A percentile compares a stretch with the other conserved stretches of the same genome.
phyloP scores from a whole-genome alignment of 2,329 filamentous ascomycete genomes.

The Ceratocystis variospora region DNA sequence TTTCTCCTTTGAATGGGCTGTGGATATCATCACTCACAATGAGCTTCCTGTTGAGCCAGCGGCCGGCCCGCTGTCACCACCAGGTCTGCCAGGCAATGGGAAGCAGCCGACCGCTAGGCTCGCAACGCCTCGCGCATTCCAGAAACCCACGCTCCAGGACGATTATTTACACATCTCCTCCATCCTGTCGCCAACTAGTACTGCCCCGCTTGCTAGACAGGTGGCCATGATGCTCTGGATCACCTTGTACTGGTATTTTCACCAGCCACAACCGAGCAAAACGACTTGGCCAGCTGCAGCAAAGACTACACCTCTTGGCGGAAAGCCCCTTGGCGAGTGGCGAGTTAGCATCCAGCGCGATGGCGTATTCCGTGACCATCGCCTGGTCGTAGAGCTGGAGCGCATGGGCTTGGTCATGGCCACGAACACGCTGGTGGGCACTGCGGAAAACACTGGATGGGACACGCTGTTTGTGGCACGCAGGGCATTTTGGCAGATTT shows the following conservation, averaged over 20 bases:
- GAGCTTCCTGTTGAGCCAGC: conserved; percentile 15
- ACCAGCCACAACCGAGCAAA: conserved; percentile 60
- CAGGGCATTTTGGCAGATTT: conserved; percentile 82
- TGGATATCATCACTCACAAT: conserved; percentile 63
- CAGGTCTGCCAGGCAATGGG: neutral
- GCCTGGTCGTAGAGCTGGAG: conserved; percentile 79
- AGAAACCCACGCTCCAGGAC: conserved; percentile 56
- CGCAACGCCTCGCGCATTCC: conserved; percentile 35
- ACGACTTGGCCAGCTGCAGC: conserved; percentile 45
- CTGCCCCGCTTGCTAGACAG: conserved; percentile 73
- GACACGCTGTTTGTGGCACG: conserved; percentile 68
- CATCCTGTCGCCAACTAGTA: conserved; percentile 68
- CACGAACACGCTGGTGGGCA: conserved; percentile 57
- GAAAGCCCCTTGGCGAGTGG: conserved; percentile 75
- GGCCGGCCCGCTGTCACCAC: neutral
- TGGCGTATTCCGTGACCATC: conserved; percentile 72
- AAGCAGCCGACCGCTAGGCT: neutral
- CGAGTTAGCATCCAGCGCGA: conserved; percentile 69
- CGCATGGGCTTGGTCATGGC: conserved; percentile 76
- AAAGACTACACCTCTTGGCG: conserved; percentile 52
- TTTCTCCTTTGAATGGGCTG: conserved; percentile 79
- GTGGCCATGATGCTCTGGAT: conserved; percentile 96
- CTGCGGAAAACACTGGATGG: conserved; percentile 54
- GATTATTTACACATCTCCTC: conserved; percentile 86
- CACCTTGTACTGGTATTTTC: conserved; percentile 94